phyloP scores from a whole-genome alignment of 2,329 filamentous ascomycete genomes.

The Aspergillus carbonarius region DNA sequence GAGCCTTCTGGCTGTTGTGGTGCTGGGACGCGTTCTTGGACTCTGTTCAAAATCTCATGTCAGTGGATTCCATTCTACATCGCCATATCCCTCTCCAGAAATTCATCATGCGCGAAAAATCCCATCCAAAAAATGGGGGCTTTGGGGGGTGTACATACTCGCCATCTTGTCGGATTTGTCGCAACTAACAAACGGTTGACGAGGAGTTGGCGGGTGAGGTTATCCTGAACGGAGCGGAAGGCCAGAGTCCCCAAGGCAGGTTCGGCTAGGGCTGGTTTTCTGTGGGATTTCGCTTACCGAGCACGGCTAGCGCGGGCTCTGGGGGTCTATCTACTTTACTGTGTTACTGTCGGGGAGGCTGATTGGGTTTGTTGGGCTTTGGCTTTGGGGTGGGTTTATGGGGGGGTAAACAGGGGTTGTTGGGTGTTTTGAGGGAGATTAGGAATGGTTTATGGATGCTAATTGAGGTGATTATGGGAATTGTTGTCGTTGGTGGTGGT shows the following conservation, averaged over 20 bases:
- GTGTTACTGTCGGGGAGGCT: not conserved
- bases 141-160: slow-evolving; percentile 38
- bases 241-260: slow-evolving; percentile 24
- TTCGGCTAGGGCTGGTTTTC: slow-evolving; percentile 40
- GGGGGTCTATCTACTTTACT: not conserved
- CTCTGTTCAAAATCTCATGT: slow-evolving; percentile 58
- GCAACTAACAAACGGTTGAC: slow-evolving; percentile 39
- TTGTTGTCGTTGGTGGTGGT: not conserved
- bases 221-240: slow-evolving; percentile 34
- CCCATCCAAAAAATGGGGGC: not conserved
- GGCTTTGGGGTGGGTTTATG: not conserved
- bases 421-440: too few relatives aligned
- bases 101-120: too few relatives aligned
- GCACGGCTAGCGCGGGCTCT: slow-evolving; percentile 18
- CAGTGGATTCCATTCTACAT: slow-evolving; percentile 18
- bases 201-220: slow-evolving; percentile 37
- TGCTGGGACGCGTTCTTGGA: slow-evolving; percentile 99
- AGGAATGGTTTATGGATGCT: not conserved
- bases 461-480: too few relatives aligned
- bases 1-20: slow-evolving; percentile 97
- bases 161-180: slow-evolving; percentile 49
- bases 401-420: too few relatives aligned
- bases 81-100: too few relatives aligned
- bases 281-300: slow-evolving; percentile 45
- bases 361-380: not conserved